Conservation (phyloP, 768 basidiomycete species). For the Hortiboletus campestris region DNA sequence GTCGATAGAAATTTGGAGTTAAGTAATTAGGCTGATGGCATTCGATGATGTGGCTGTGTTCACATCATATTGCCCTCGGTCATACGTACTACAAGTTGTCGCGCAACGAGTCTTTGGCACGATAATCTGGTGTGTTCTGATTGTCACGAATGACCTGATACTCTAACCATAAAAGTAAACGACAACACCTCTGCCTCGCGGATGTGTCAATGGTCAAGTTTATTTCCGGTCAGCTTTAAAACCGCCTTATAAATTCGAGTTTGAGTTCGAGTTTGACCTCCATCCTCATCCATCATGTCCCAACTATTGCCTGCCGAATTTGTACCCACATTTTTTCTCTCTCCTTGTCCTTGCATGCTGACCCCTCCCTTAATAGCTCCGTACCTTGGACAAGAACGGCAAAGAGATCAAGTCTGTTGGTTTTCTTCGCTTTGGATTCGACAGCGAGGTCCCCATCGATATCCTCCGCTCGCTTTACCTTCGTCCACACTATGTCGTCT, state of each 20-base stretch:
- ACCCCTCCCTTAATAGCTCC: constrained; percentile 42
- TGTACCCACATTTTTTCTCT: constrained; percentile 6
- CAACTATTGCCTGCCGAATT: constrained; percentile 17
- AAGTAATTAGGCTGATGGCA: neutral
- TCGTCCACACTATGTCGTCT: constrained; percentile 69
- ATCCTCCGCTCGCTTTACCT: constrained; percentile 86
- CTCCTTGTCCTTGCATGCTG: neutral
- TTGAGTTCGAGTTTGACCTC: neutral
- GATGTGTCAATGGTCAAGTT: no score
- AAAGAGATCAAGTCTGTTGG: constrained; percentile 78
- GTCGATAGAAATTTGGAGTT: constrained; percentile 7
- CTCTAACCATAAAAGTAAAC: no score
- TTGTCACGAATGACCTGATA: no score
- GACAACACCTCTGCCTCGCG: no score
- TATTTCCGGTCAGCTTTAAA: neutral
- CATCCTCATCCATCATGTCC: constrained; percentile 17
- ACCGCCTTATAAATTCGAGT: neutral
- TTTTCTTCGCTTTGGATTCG: constrained; percentile 84
- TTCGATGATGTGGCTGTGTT: constrained; percentile 13
- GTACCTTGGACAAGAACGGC: constrained; percentile 71
- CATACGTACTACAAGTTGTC: no score
- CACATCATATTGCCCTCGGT: neutral
- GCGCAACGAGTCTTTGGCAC: no score
- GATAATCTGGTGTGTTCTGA: no score
- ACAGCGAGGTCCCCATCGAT: constrained; percentile 79